Evolutionary conservation across 2,329 filamentous ascomycete species (phyloP), one percentile per base, ranked within the genome.

Genomic region (Ophiocordyceps camponoti-floridani): DNA sequence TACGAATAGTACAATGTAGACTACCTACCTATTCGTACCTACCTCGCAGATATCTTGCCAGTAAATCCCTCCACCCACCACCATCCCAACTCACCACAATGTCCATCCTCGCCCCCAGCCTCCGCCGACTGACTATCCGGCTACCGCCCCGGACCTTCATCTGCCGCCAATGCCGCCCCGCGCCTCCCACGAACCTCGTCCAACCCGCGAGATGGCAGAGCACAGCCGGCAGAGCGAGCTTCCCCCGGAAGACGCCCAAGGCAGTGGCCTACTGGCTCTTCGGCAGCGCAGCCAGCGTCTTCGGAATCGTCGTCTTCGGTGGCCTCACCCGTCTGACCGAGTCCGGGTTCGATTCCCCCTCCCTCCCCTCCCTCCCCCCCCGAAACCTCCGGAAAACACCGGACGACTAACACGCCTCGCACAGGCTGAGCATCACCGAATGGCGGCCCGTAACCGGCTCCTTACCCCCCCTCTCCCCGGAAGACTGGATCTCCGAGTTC

Each of bases 381-480:
- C 12, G 4, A 38, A 38, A 18, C n/a, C 16, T 38, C 4, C 35
- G 13, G 31, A 4, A 33, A 33, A 14, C 4, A 33, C 14, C 33
- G 14, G n/a, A 38, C n/a, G n/a, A 38, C 35, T 16, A 16, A 37
- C 7, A n/a, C 16, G 18, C 5, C 35, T 10, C 18, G 16, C 52
- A 23, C 5, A 94, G 89, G 41, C 72, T 98, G 52, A 95, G 88
- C 60, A 98, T 98, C 55, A 98, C 91, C 50, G 91, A 98, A 83
- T 98, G 91, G 91, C 82, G 80, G 53, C 91, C 91, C 43, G 88
- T 98, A 40, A 96, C 91, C 10, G 91, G 91, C 52, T 88, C 87
- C 14, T 67, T 93, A 35, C 88, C 87, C 33, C 91, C 91, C 35
- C 74, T 84, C 62, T 83, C 77, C 54, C 64, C 72, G 23, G 78